Conservation (phyloP, 2,329 filamentous ascomycete genomes). For the Colletotrichum magnum region DNA sequence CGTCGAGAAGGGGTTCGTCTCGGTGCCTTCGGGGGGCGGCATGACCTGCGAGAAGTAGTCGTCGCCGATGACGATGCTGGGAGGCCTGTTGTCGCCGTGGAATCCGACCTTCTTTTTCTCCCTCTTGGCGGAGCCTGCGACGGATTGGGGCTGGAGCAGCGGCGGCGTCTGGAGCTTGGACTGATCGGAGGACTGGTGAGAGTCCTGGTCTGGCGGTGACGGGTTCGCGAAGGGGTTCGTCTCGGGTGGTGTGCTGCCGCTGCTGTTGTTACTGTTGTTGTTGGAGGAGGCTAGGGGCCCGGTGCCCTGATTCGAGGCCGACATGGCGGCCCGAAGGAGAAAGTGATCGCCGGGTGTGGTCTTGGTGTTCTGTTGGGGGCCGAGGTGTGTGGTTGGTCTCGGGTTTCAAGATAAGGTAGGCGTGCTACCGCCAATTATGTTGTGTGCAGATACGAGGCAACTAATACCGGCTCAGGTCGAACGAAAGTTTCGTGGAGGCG, state of each 20-base stretch:
- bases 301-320: constrained; percentile 17
- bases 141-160: constrained; percentile 22
- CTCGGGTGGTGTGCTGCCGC: constrained; percentile 8
- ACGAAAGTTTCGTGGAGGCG: constrained; percentile 3
- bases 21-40: constrained; percentile 31
- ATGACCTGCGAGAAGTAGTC: constrained; percentile 37
- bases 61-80: constrained; percentile 47
- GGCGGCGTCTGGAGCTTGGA: constrained; percentile 30
- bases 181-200: background rate
- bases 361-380: background rate
- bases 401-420: background rate
- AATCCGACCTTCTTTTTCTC: constrained; percentile 59
- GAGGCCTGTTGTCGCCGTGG: constrained; percentile 44
- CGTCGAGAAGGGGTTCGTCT: constrained; percentile 32
- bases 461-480: background rate
- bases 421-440: too few species aligned
- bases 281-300: constrained; percentile 19
- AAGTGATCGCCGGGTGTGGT: constrained; percentile 24
- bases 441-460: background rate
- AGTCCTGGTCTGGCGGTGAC: constrained; percentile 12
- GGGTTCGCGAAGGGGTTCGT: constrained; percentile 21
- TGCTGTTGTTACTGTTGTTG: background rate
- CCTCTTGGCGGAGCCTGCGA: constrained; percentile 43
- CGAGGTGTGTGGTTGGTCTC: background rate
- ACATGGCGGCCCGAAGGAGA: constrained; percentile 24